phyloP scores from a whole-genome alignment of 73 alveolate genomes.

The Paraurostyla sp. region DNA sequence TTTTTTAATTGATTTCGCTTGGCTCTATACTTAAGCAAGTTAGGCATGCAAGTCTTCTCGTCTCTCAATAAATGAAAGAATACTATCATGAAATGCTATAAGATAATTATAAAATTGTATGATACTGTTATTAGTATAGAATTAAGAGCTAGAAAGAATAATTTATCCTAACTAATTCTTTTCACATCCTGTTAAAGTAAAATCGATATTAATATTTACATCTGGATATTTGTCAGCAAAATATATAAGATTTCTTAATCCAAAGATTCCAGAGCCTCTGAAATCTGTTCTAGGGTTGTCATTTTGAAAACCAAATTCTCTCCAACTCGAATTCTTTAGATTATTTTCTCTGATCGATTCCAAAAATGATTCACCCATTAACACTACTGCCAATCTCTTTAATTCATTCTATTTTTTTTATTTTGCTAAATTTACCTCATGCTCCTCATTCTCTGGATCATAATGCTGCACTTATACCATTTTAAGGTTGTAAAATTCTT shows the following conservation, averaged over 20 bases:
- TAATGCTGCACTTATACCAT: neutral
- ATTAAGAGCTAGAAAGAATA: neutral
- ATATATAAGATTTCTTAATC: neutral
- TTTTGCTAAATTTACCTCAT: constrained; percentile 12
- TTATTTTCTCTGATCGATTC: neutral
- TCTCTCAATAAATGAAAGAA: constrained; percentile 11
- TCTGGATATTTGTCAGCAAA: constrained; percentile 34
- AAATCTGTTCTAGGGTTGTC: constrained; percentile 65
- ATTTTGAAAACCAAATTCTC: constrained; percentile 53
- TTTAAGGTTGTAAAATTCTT: neutral
- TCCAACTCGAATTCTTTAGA: constrained; percentile 16
- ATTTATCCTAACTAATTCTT: neutral
- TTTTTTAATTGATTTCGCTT: constrained; percentile 19
- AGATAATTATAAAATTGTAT: neutral
- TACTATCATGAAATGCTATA: constrained; percentile 27
- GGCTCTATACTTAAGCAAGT: neutral
- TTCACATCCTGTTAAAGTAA: too few species aligned
- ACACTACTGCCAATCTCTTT: neutral
- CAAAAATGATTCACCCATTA: neutral
- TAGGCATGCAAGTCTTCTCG: neutral
- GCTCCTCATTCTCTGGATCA: neutral
- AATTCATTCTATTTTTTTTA: neutral
- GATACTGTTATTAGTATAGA: constrained; percentile 41
- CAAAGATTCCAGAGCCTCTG: constrained; percentile 55
- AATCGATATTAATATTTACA: too few species aligned